A percentile compares a stretch with the other conserved stretches of the same genome.
Conservation (phyloP, 306 rosid species). For the Vigna mungo region DNA sequence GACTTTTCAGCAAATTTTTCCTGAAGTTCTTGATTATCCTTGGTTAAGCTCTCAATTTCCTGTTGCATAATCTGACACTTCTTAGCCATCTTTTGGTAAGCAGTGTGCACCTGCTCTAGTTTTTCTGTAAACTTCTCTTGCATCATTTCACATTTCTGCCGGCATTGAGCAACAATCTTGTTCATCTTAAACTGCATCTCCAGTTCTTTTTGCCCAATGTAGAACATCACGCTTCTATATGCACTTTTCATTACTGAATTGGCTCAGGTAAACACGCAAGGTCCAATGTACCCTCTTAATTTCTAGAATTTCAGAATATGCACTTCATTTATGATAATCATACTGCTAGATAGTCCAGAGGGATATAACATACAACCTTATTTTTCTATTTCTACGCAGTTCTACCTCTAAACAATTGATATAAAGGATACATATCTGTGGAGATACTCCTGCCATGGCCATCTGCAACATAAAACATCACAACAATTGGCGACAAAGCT, state of each 20-base stretch:
- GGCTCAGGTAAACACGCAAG: conserved; percentile 56
- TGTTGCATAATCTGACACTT: conserved; percentile 92
- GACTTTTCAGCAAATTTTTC: conserved; percentile 97
- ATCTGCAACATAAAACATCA: conserved; percentile 66
- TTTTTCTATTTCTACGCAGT: conserved; percentile 12
- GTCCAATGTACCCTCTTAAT: conserved; percentile 28
- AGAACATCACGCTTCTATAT: conserved; percentile 94
- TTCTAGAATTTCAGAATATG: conserved; percentile 16
- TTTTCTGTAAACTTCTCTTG: conserved; percentile 94
- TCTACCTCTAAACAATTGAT: conserved; percentile 23
- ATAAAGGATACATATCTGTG: conserved; percentile 95
- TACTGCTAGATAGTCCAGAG: background rate
- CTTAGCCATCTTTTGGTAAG: conserved; percentile 91
- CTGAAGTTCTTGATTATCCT: conserved; percentile 99
- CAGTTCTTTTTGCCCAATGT: conserved; percentile 89
- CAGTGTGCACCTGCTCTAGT: conserved; percentile 87
- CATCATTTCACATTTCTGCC: conserved; percentile 93
- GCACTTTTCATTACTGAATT: conserved; percentile 89
- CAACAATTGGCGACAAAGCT: conserved; percentile 43
- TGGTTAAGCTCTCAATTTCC: conserved; percentile 84
- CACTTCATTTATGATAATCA: conserved; percentile 23
- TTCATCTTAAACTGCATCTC: conserved; percentile 94
- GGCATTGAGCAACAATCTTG: conserved; percentile 79
- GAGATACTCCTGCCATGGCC: conserved; percentile 94
- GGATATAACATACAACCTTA: conserved; percentile 25